Evolutionary conservation across 2,329 filamentous ascomycete genomes (phyloP).

Genomic region (Stagonosporopsis cucurbitacearum): DNA sequence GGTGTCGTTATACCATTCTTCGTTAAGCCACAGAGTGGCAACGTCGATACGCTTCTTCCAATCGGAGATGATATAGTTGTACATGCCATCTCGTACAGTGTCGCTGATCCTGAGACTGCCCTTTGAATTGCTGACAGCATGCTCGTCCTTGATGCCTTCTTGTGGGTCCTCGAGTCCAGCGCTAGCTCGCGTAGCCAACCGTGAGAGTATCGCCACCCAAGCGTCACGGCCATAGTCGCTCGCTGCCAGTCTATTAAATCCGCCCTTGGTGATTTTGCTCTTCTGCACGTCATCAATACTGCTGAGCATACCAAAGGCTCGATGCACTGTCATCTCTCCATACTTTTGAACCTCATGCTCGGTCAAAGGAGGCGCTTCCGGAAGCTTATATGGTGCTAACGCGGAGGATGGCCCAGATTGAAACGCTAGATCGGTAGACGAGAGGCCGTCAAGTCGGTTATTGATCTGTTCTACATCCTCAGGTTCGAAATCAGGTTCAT

Average conservation of each 20-base stretch:
- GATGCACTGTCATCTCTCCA: constrained; percentile 74
- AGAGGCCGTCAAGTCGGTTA: constrained; percentile 75
- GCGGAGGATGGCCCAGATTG: constrained; percentile 42
- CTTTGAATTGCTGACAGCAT: constrained; percentile 38
- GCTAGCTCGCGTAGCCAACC: constrained; percentile 80
- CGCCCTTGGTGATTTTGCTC: constrained; percentile 64
- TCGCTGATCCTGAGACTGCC: constrained; percentile 62
- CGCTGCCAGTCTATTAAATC: constrained; percentile 83
- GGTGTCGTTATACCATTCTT: constrained; percentile 96
- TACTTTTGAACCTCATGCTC: constrained; percentile 74
- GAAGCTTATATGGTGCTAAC: constrained; percentile 78
- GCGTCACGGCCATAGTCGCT: constrained; percentile 85
- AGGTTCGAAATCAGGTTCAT: constrained; percentile 84
- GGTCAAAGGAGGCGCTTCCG: constrained; percentile 75
- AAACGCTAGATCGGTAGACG: constrained; percentile 61
- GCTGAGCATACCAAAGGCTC: constrained; percentile 80
- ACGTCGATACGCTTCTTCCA: constrained; percentile 89
- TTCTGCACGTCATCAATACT: constrained; percentile 68
- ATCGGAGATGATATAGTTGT: constrained; percentile 87
- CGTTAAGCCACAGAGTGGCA: constrained; percentile 91
- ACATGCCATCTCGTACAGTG: constrained; percentile 79
- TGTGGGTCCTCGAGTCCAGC: constrained; percentile 75
- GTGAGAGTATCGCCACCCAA: constrained; percentile 86
- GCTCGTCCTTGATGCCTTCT: constrained; percentile 65
- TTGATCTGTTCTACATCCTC: constrained; percentile 80